Evolutionary conservation across 768 basidiomycete species (phyloP).

Genomic region (Lentinus brumalis): DNA sequence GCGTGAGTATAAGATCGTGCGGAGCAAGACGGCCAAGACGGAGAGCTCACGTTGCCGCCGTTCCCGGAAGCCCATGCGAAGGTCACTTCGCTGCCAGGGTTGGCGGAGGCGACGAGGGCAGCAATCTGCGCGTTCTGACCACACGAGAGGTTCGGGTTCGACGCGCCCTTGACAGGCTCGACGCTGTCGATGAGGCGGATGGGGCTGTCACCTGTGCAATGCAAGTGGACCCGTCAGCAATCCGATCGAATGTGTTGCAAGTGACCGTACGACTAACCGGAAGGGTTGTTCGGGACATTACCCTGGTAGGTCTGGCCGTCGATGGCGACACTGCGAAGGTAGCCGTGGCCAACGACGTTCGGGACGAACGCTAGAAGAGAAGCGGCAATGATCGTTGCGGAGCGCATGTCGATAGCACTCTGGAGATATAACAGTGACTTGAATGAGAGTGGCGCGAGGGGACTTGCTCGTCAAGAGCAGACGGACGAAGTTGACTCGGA

Average conservation of each 20-base stretch:
- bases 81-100: constrained; percentile 57
- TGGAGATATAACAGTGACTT: not conserved
- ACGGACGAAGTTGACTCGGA: not conserved
- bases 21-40: too few species aligned
- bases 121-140: constrained; percentile 55
- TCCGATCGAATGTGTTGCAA: constrained; percentile 32
- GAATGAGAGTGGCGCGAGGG: not conserved
- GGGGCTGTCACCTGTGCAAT: constrained; percentile 19
- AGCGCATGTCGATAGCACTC: not conserved
- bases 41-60: constrained; percentile 25
- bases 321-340: constrained; percentile 41
- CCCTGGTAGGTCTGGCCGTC: constrained; percentile 49
- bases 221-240: not conserved
- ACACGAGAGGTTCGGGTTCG: constrained; percentile 57
- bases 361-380: constrained; percentile 25
- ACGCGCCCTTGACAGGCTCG: constrained; percentile 55
- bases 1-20: not conserved
- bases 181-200: constrained; percentile 46
- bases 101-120: constrained; percentile 50
- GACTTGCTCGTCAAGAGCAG: constrained; percentile 22
- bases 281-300: constrained; percentile 42
- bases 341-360: constrained; percentile 45
- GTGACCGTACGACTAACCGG: constrained; percentile 28
- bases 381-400: constrained; percentile 6
- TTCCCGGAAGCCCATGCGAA: constrained; percentile 57